Base-by-base conservation (phyloP, 2,329 filamentous ascomycete genomes). In the Aspergillus ustus region DNA sequence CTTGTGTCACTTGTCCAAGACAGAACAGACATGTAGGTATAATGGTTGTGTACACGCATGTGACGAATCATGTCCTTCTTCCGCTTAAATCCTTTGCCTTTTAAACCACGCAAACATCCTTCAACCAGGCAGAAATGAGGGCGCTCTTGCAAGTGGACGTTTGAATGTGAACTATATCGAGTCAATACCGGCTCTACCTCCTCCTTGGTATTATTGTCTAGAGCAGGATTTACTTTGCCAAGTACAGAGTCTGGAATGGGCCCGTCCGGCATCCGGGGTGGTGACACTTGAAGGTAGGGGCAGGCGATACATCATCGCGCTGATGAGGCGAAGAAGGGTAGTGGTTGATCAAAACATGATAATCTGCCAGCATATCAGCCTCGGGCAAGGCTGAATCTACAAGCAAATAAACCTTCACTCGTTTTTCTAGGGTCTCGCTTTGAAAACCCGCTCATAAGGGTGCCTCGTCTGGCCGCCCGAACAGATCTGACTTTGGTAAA, bases 11-110 rank as follows among this genome's bases (percentile, higher is more conserved):
- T 93, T 85, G 71, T 97, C 6, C 93, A 1, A 92, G 91, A 75
- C 95, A 99, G 73, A 97, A 98, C 0, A 95, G 95, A 75, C 95
- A 99, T 34, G 96, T 88, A 72, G n/a, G n/a, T 98, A 99, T 63
- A 94, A 94, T 1, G 95, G 66, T 93, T 90, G 72, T 99, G 95
- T 4, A 98, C 95, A 3, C 98, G 84, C 1, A 94, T 93, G 71
- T 89, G 87, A n/a, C 87, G 81, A 63, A 89, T 88, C 87, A 89
- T 89, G 72, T 89, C 87, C 65, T 89, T 89, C 71, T 89, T 89
- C 31, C 87, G 82, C 72, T 89, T 89, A 78, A 89, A 89, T 2
- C 87, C 87, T 69, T 86, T 86, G 20, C 87, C 87, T 17, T 85
- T 85, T 64, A 84, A 79, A 19, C 80, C 82, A 44, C 87, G 82